Evolutionary conservation across 495 filamentous ascomycete species (phyloP), one percentile per base, ranked within the genome.

Genomic region (Xylona heveae): DNA sequence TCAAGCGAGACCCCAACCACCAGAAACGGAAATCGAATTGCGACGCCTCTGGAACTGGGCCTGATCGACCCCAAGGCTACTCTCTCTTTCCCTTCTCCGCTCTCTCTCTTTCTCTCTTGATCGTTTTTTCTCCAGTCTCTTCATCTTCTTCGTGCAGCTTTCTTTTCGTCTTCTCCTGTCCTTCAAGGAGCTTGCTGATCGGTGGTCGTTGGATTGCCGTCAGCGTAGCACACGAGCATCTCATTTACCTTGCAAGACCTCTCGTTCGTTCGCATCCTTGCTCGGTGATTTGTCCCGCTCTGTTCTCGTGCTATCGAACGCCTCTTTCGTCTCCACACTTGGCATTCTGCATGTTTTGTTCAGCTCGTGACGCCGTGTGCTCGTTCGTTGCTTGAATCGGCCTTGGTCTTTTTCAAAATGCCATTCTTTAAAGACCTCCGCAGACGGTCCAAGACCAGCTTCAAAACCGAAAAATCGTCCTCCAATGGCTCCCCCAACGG

Each of bases 401-500:
- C 22, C 3, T 27, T 27, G 19, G 3, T 28, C 36, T 22, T 31
- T n/a, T n/a, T n/a, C 7, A 30, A 30, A 24, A 38, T 33, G 33
- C 48, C 75, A 24, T 81, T 91, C 47, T 62, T 90, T 51, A 81
- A 72, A 48, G 67, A 78, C 39, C 52, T 91, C 30, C 73, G 78
- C 40, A 67, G 80, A 42, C 69, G 70, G 31, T 42, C 42, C 12
- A 57, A 43, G 38, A 33, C 46, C 22, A 52, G 36, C 35, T 77
- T 77, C 41, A 71, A 60, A 46, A 63, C 73, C 33, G 48, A 50
- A 2, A 48, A 42, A 5, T 31, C 42, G 72, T 60, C 55, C 67
- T 78, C 52, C 55, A 66, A 61, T 43, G 42, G 34, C 16, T 53
- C 48, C 21, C 49, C 53, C 35, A 62, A 56, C 47, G 62, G 54